Percentiles rank a stretch among this genome's conserved stretches.
phyloP scores from a whole-genome alignment of 305 asterid genomes.

The Fraxinus paxiana region DNA sequence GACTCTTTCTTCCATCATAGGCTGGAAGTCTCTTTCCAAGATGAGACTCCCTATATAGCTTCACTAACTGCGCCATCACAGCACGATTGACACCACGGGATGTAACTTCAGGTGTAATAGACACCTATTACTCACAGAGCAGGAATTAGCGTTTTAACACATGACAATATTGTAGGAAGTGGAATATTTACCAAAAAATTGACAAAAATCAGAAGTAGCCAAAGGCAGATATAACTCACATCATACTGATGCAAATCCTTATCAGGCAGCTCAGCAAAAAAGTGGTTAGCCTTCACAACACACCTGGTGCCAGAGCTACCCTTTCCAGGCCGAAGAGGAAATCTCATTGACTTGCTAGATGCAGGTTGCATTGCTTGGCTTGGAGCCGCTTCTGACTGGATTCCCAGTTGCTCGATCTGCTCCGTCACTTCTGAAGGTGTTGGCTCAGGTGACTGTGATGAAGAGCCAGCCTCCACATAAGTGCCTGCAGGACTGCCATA shows the following conservation, averaged over 20 bases:
- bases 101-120: slow-evolving; percentile 75
- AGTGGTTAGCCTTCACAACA: slow-evolving; percentile 85
- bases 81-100: slow-evolving; percentile 93
- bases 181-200: background rate
- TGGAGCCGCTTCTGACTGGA: slow-evolving; percentile 50
- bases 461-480: slow-evolving; percentile 52
- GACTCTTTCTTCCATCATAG: slow-evolving; percentile 91
- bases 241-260: slow-evolving; percentile 94
- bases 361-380: slow-evolving; percentile 58
- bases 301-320: slow-evolving; percentile 65
- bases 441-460: slow-evolving; percentile 48
- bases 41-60: slow-evolving; percentile 63
- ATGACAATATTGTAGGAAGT: background rate
- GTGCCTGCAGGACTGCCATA: slow-evolving; percentile 41
- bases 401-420: slow-evolving; percentile 40
- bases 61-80: slow-evolving; percentile 75
- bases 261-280: slow-evolving; percentile 82
- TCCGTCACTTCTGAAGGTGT: slow-evolving; percentile 31
- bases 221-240: slow-evolving; percentile 38
- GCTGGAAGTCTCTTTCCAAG: slow-evolving; percentile 84
- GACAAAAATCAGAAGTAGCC: background rate
- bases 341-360: slow-evolving; percentile 83
- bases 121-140: slow-evolving; percentile 41
- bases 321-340: slow-evolving; percentile 85
- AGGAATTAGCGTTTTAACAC: slow-evolving; percentile 6